Base-by-base conservation (phyloP, 2,329 filamentous ascomycete species). In the Alternaria atra region DNA sequence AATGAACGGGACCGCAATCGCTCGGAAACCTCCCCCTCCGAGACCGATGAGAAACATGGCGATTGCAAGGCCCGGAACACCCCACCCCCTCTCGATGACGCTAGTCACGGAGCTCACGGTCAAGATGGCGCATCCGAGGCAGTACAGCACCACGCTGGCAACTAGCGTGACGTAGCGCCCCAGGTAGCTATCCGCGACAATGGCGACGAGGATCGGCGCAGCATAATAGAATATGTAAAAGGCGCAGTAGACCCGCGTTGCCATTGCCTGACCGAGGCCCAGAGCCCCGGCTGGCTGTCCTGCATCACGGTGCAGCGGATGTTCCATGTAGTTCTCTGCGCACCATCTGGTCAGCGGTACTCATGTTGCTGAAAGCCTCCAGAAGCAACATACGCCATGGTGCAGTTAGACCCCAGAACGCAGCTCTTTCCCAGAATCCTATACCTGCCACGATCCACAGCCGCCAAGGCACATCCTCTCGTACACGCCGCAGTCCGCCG, bases 1-100 rank as follows among this genome's bases (percentile, higher is more conserved):
- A 9, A 79, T 67, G 30, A 77, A 73, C 12, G 73, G 73, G 15
- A 56, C 65, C n/a, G 74, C 52, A 1, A 67, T 66, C 0, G 76
- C 61, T 47, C 68, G 72, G 5, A 74, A 58, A 12, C 62, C 75
- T 12, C 77, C 78, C 17, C 62, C 66, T 7, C 76, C 77, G 10
- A 80, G 37, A 4, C 72, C 75, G 9, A 80, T 69, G 20, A 80
- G 60, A 6, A 78, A 40, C 60, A 77, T 73, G 7, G 71, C 69
- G 6, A 64, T 39, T 7, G 70, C 60, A 12, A 80, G 64, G 1
- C 75, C 65, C 2, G 52, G 51, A 7, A 66, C n/a, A 50, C 46
- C 48, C 32, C 32, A 51, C 13, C 48, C 48, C 29, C 30, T 50
- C 15, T 50, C 46, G 34, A 50, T 17, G 46, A 34, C 7, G n/a